Conservation (phyloP, 768 basidiomycete genomes). For the Naganishia vaughanmartiniae region DNA sequence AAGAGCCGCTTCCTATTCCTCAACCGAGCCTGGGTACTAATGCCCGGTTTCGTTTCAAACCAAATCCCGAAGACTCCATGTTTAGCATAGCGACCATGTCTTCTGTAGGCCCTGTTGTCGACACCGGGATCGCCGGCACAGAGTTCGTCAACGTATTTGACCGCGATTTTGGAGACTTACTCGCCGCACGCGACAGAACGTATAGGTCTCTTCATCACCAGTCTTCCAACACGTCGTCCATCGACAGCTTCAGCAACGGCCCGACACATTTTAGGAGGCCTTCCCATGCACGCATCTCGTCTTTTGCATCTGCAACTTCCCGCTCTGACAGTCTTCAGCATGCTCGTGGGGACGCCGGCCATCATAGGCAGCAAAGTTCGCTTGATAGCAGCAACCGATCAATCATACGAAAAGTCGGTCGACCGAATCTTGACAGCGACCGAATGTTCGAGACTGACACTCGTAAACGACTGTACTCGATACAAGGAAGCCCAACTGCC, state of each 20-base stretch:
- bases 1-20: slow-evolving; percentile 5
- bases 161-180: slow-evolving; percentile 39
- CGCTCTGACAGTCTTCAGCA: neutral
- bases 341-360: slow-evolving; percentile 11
- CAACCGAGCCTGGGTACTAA: slow-evolving; percentile 18
- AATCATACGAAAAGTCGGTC: slow-evolving; percentile 35
- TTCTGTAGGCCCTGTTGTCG: slow-evolving; percentile 45
- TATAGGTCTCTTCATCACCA: neutral
- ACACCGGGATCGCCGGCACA: slow-evolving; percentile 40
- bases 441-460: slow-evolving; percentile 48
- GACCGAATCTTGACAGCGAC: slow-evolving; percentile 46
- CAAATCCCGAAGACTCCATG: slow-evolving; percentile 39
- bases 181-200: neutral
- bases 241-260: neutral
- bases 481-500: slow-evolving; percentile 6
- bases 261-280: neutral
- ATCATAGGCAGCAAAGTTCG: slow-evolving; percentile 40
- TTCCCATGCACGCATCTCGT: neutral
- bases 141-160: slow-evolving; percentile 50
- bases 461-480: slow-evolving; percentile 19
- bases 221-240: slow-evolving; percentile 1
- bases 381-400: slow-evolving; percentile 38
- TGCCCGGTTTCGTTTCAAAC: slow-evolving; percentile 30
- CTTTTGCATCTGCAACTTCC: slow-evolving; percentile 6
- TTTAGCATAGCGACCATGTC: slow-evolving; percentile 49